These are phyloP conservation scores for Fagopyrum esculentum DNA, from an alignment of 148 eudicot species.

Conservation along the genomic window DNA sequence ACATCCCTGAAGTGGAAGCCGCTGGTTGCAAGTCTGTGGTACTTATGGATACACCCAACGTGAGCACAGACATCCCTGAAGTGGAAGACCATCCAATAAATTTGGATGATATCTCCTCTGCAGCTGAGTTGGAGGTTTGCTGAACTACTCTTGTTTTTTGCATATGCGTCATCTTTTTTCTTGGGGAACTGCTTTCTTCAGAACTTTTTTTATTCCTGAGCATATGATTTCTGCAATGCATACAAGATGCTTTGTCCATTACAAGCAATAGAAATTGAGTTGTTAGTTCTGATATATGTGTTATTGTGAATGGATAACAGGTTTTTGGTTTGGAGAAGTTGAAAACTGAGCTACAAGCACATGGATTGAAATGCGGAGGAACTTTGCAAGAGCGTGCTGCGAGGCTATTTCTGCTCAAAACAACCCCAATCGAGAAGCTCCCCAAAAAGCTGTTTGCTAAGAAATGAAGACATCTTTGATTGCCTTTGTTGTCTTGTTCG, in stretches of 20 bases:
- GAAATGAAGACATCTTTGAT: constrained; percentile 42
- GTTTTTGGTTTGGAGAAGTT: constrained; percentile 85
- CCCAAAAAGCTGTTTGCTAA: constrained; percentile 93
- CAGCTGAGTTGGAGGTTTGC: constrained; percentile 80
- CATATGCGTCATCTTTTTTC: background rate
- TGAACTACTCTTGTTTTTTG: background rate
- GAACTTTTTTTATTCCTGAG: background rate
- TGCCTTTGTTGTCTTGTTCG: background rate
- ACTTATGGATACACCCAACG: background rate
- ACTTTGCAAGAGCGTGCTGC: constrained; percentile 92
- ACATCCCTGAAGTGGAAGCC: constrained; percentile 11
- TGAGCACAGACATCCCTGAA: constrained; percentile 14
- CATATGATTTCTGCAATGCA: background rate
- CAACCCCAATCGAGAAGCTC: constrained; percentile 81
- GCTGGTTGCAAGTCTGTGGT: background rate
- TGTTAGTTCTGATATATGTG: background rate
- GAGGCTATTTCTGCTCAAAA: constrained; percentile 87
- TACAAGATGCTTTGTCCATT: background rate
- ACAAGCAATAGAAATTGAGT: background rate
- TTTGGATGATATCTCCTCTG: constrained; percentile 49
- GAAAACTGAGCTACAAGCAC: constrained; percentile 71
- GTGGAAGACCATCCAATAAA: constrained; percentile 49
- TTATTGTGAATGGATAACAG: constrained; percentile 26
- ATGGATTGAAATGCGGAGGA: constrained; percentile 93
- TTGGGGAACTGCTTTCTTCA: background rate